Percentiles rank a stretch among this genome's conserved stretches.
phyloP scores from a whole-genome alignment of 148 eudicot genomes.

The Silene conica region DNA sequence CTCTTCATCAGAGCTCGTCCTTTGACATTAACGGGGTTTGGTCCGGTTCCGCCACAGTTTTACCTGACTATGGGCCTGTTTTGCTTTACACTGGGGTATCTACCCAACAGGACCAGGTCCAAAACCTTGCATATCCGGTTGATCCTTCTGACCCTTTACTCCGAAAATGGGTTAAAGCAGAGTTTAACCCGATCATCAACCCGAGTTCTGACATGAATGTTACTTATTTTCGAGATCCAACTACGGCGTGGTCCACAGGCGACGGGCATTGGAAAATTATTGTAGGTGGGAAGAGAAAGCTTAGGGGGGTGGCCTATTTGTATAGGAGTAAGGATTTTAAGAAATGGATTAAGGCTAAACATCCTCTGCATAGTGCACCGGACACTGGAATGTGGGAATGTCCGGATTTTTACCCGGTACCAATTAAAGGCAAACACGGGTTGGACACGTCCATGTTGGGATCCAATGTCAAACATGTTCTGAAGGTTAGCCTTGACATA shows the following conservation, averaged over 20 bases:
- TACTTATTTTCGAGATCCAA: conserved; percentile 67
- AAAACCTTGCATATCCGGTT: conserved; percentile 65
- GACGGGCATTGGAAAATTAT: conserved; percentile 52
- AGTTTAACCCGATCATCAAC: conserved; percentile 59
- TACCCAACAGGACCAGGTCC: conserved; percentile 42
- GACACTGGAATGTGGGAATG: conserved; percentile 77
- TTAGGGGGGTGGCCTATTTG: conserved; percentile 52
- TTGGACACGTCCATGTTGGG: conserved; percentile 43
- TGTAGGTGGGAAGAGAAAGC: conserved; percentile 46
- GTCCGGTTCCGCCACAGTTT: conserved; percentile 71
- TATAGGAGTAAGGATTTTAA: conserved; percentile 56
- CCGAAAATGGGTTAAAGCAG: conserved; percentile 67
- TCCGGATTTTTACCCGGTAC: conserved; percentile 74
- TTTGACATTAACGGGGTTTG: conserved; percentile 55
- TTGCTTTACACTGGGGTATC: conserved; percentile 64
- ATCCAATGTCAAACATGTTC: conserved; percentile 44
- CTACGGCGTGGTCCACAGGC: conserved; percentile 47
- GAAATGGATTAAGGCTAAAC: conserved; percentile 54
- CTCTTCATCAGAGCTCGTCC: conserved; percentile 43
- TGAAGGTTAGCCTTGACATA: conserved; percentile 68
- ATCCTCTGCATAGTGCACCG: conserved; percentile 47
- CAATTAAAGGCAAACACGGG: conserved; percentile 32
- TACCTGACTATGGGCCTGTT: conserved; percentile 43
- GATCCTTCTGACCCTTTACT: conserved; percentile 66
- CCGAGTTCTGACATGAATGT: conserved; percentile 39